Conservation (phyloP, 192 early-diverging fungal species). For the Spizellomyces punctatus region DNA sequence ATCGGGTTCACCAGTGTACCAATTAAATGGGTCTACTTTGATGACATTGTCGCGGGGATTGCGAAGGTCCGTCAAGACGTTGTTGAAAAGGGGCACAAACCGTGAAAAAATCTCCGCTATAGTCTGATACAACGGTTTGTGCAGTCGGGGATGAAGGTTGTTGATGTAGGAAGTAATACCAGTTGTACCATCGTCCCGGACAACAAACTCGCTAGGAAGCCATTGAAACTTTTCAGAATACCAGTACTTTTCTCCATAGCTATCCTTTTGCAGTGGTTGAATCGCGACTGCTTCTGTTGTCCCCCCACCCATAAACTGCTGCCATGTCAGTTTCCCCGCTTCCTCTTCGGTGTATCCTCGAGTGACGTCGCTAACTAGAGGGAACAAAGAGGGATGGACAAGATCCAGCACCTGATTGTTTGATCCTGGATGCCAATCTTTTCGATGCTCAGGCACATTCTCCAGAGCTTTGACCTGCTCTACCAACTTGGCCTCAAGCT, state of each 20-base stretch:
- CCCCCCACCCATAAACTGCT: slow-evolving; percentile 2
- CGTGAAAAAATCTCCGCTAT: slow-evolving; percentile 52
- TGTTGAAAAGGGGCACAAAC: slow-evolving; percentile 70
- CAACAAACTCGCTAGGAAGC: slow-evolving; percentile 68
- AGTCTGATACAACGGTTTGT: slow-evolving; percentile 53
- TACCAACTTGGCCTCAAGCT: slow-evolving; percentile 34
- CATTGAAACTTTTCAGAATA: slow-evolving; percentile 52
- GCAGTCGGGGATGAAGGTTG: slow-evolving; percentile 61
- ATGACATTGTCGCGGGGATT: not conserved
- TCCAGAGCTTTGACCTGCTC: slow-evolving; percentile 22
- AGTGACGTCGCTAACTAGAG: slow-evolving; percentile 35
- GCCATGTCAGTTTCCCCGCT: not conserved
- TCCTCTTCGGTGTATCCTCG: not conserved
- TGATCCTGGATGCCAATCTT: slow-evolving; percentile 53
- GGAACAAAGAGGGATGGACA: slow-evolving; percentile 57
- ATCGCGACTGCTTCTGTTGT: not conserved
- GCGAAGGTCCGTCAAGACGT: not conserved
- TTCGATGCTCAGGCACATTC: slow-evolving; percentile 7
- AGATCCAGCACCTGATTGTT: slow-evolving; percentile 51
- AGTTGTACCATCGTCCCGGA: slow-evolving; percentile 51
- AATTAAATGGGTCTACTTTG: not conserved
- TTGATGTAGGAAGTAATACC: slow-evolving; percentile 70
- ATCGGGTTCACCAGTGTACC: not conserved
- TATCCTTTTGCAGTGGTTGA: too few relatives aligned
- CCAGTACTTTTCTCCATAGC: not conserved